phyloP scores from a whole-genome alignment of 768 basidiomycete genomes.

The Strobilomyces dryophilus region DNA sequence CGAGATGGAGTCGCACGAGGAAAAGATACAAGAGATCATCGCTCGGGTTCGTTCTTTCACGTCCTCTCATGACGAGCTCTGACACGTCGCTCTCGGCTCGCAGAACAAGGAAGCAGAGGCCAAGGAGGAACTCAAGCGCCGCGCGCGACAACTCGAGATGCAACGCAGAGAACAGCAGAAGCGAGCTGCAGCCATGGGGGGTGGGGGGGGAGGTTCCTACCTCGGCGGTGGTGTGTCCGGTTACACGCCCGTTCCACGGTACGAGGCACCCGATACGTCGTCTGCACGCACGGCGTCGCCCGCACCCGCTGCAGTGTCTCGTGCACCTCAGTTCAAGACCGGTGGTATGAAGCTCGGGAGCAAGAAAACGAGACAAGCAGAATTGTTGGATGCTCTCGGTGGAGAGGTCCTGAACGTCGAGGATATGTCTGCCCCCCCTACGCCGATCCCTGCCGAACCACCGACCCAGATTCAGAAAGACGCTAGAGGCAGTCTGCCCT shows the following conservation, averaged over 20 bases:
- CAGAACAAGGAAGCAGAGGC: slow-evolving; percentile 99
- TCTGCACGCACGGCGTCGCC: slow-evolving; percentile 40
- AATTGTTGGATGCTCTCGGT: slow-evolving; percentile 83
- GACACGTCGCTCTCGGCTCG: background rate
- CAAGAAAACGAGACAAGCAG: slow-evolving; percentile 88
- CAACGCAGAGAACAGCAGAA: slow-evolving; percentile 92
- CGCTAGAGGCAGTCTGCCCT: slow-evolving; percentile 63
- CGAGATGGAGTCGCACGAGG: slow-evolving; percentile 90
- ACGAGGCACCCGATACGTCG: slow-evolving; percentile 59
- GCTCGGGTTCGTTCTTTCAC: slow-evolving; percentile 53
- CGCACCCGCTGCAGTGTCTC: slow-evolving; percentile 44
- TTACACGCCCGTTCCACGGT: slow-evolving; percentile 69
- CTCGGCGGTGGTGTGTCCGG: slow-evolving; percentile 65
- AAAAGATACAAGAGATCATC: slow-evolving; percentile 98
- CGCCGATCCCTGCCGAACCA: slow-evolving; percentile 46
- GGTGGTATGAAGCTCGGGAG: slow-evolving; percentile 95
- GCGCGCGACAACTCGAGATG: slow-evolving; percentile 97
- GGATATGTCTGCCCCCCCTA: slow-evolving; percentile 45
- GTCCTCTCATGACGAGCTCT: background rate
- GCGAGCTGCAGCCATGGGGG: slow-evolving; percentile 52
- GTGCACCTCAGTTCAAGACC: slow-evolving; percentile 84
- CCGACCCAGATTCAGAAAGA: slow-evolving; percentile 41
- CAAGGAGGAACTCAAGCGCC: slow-evolving; percentile 96
- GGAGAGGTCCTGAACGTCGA: slow-evolving; percentile 63
- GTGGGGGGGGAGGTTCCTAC: slow-evolving; percentile 50